Conservation (phyloP, 164 flowering plant genomes). For the Umbellularia californica region DNA sequence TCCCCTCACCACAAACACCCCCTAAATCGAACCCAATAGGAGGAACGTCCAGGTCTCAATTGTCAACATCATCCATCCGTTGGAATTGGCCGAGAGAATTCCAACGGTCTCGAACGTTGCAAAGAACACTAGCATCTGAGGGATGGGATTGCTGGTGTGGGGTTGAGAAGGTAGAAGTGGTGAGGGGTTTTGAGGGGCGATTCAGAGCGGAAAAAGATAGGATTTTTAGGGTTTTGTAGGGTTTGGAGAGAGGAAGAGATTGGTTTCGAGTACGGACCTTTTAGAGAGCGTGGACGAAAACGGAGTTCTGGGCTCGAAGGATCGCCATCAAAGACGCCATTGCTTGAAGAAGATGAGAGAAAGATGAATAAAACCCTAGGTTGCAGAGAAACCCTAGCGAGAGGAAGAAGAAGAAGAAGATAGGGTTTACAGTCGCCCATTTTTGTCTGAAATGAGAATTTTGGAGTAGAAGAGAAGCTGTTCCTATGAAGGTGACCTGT, state of each 20-base stretch:
- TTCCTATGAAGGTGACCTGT: neutral
- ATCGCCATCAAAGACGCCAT: slow-evolving; percentile 1
- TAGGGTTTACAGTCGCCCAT: neutral
- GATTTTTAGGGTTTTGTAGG: slow-evolving; percentile 1
- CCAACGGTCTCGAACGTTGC: neutral
- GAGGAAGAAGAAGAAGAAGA: neutral
- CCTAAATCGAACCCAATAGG: slow-evolving; percentile 32
- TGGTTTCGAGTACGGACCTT: no score
- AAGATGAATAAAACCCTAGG: neutral
- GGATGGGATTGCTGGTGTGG: slow-evolving; percentile 13
- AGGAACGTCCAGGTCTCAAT: slow-evolving; percentile 8
- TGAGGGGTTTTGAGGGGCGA: slow-evolving; percentile 21
- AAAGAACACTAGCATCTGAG: slow-evolving; percentile 19
- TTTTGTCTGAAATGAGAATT: neutral
- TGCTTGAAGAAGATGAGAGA: neutral
- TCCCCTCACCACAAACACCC: slow-evolving; percentile 45
- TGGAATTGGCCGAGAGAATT: slow-evolving; percentile 10
- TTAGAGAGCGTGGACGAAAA: neutral
- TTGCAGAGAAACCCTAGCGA: neutral
- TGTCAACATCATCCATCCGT: slow-evolving; percentile 2
- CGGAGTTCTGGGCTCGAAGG: neutral
- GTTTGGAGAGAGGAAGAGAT: neutral
- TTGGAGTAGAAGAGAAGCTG: no score
- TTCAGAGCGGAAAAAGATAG: neutral
- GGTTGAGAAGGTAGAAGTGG: slow-evolving; percentile 27